Percentiles rank a stretch among this genome's conserved stretches.
Evolutionary conservation across 129 eudicot genomes (phyloP).

Genomic region (Scalesia atractyloides): DNA sequence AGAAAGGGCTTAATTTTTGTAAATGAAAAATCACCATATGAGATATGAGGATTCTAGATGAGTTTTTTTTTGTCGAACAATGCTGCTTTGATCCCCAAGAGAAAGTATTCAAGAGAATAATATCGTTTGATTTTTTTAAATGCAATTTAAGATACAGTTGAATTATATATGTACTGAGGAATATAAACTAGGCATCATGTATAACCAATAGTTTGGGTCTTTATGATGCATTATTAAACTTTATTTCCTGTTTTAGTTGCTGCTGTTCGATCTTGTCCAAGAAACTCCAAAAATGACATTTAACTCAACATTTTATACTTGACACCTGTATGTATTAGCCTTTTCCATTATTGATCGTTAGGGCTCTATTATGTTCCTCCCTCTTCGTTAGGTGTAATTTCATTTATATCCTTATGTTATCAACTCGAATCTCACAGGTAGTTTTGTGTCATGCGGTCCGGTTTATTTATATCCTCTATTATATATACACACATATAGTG

Average conservation of each 20-base stretch:
- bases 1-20: constrained; percentile 7
- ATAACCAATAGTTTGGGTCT: constrained; percentile 5
- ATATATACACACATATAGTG: too few species aligned
- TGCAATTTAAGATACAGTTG: constrained; percentile 14
- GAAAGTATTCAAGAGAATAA: constrained; percentile 27
- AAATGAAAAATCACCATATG: constrained; percentile 1
- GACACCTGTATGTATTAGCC: constrained; percentile 3
- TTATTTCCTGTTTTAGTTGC: neutral
- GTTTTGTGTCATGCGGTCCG: too few species aligned
- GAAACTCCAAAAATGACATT: constrained; percentile 5
- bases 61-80: constrained; percentile 19
- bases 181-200: constrained; percentile 18
- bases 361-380: neutral
- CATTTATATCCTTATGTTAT: neutral
- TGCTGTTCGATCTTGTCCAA: neutral
- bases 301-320: neutral
- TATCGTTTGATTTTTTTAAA: neutral
- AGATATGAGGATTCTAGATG: constrained; percentile 9
- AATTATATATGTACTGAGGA: constrained; percentile 13
- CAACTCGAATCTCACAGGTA: too few species aligned
- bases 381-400: neutral
- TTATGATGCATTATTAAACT: constrained; percentile 6
- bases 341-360: neutral
- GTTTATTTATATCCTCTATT: too few species aligned
- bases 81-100: constrained; percentile 16